Evolutionary conservation across 108 stramenopile genomes (phyloP), one percentile per base, ranked within the genome.

Genomic region (Nitzschia inconspicua): DNA sequence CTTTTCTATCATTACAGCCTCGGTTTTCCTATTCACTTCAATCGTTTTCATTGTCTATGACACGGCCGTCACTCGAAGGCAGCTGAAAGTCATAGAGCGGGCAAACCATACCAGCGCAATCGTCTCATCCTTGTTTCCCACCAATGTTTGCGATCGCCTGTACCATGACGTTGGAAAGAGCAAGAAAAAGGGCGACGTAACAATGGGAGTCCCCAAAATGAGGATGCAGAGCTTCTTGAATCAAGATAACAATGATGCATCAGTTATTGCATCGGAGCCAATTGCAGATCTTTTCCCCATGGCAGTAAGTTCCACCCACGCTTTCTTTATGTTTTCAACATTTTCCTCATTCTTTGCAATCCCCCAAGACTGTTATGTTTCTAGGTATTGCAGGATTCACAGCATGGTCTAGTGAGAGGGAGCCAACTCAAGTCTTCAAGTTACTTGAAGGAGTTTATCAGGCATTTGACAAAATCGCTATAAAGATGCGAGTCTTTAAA

Each of bases 101-200:
- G 68, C 68, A 3, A 28, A 14, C 18, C 34, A 60, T 14, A 43
- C 54, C 24, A 70, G 25, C 16, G 68, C 50, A 24, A 65, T 84
- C 20, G 79, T 84, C 19, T 71, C 78, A 41, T 46, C 56, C 35
- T 55, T 84, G 54, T 80, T 84, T 58, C 79, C 77, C 9, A 50
- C 77, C 9, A 59, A 70, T 19, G 75, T 80, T 49, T 70, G 67
- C 8, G 77, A 77, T 31, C 65, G 78, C 0, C 65, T 80, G 3
- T 74, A 47, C 8, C 23, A 22, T 36, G 16, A 4, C 22, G 16
- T 9, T 20, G 47, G 23, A 10, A 24, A 44, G n/a, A n/a, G n/a
- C n/a, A n/a, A n/a, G n/a, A n/a, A n/a, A n/a, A n/a, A n/a, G n/a
- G n/a, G n/a, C n/a, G n/a, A n/a, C n/a, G n/a, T n/a, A n/a, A n/a